Percentiles rank a stretch among this genome's conserved stretches.
Conservation (phyloP, 305 asterid genomes). For the Solanum aculeatissimum region DNA sequence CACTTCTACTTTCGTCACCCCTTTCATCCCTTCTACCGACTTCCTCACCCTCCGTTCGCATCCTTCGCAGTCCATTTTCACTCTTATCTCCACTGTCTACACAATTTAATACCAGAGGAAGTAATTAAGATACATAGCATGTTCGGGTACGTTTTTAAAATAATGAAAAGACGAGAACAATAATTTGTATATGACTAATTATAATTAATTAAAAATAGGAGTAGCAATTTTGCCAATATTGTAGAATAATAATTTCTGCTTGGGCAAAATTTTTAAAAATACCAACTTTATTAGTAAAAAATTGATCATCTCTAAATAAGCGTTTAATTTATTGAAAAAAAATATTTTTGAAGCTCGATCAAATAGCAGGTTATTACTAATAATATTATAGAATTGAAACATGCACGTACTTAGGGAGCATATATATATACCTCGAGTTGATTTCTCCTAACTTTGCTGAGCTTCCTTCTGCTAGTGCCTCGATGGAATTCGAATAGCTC, state of each 20-base stretch:
- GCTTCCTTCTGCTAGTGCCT: constrained; percentile 9
- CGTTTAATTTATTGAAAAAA: background rate
- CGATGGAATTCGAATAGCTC: constrained; percentile 6
- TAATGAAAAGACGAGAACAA: background rate
- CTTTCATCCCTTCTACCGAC: constrained; percentile 39
- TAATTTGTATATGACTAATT: background rate
- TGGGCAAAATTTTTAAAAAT: background rate
- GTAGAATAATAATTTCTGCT: background rate
- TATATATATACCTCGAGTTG: constrained; percentile 23
- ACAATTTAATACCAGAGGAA: background rate
- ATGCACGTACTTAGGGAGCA: background rate
- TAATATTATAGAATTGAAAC: background rate
- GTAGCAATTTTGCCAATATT: background rate
- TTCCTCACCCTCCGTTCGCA: constrained; percentile 54
- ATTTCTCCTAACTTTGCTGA: constrained; percentile 11
- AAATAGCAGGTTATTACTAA: background rate
- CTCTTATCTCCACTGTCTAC: constrained; percentile 36
- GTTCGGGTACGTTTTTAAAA: background rate
- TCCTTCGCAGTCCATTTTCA: constrained; percentile 80
- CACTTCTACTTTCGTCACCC: constrained; percentile 50
- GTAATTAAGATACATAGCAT: background rate
- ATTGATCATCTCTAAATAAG: background rate
- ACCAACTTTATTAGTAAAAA: background rate
- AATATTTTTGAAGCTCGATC: background rate
- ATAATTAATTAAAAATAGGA: background rate